These are phyloP conservation scores for Apiotrichum veenhuisii DNA, from an alignment of 1,284 basidiomycete species.

Conservation along the genomic window DNA sequence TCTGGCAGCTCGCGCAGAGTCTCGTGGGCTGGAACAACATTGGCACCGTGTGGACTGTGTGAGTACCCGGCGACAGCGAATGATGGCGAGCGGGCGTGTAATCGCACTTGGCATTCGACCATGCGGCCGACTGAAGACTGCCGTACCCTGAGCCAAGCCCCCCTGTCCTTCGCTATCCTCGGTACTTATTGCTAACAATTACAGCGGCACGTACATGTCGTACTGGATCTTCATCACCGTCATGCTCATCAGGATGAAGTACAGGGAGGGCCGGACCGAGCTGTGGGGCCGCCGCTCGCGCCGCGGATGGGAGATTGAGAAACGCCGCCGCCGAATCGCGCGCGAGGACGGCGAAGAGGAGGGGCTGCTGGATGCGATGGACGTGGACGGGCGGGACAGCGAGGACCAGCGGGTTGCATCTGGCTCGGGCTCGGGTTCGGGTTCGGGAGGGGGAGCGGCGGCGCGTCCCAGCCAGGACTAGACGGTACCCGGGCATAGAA, in stretches of 20 bases:
- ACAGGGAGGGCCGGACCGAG: slow-evolving; percentile 46
- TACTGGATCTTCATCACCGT: slow-evolving; percentile 69
- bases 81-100: no score
- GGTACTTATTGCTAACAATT: slow-evolving; percentile 1
- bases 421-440: background rate
- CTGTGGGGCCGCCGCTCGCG: slow-evolving; percentile 30
- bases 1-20: slow-evolving; percentile 25
- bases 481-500: no score
- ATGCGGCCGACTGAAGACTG: no score
- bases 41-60: slow-evolving; percentile 59
- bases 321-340: slow-evolving; percentile 9
- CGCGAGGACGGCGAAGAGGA: slow-evolving; percentile 27
- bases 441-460: no score
- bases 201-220: slow-evolving; percentile 57
- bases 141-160: background rate
- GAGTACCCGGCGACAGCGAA: slow-evolving; percentile 30
- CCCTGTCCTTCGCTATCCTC: background rate
- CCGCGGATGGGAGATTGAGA: slow-evolving; percentile 26
- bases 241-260: slow-evolving; percentile 64
- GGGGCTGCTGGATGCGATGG: slow-evolving; percentile 9
- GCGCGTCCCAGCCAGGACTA: no score
- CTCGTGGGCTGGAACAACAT: slow-evolving; percentile 45
- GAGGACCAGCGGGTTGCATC: background rate
- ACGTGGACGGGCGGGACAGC: background rate
- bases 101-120: no score